Percentiles rank a stretch among this genome's conserved stretches.
phyloP scores from a whole-genome alignment of 495 filamentous ascomycete species.

The Penicillium bovifimosum region DNA sequence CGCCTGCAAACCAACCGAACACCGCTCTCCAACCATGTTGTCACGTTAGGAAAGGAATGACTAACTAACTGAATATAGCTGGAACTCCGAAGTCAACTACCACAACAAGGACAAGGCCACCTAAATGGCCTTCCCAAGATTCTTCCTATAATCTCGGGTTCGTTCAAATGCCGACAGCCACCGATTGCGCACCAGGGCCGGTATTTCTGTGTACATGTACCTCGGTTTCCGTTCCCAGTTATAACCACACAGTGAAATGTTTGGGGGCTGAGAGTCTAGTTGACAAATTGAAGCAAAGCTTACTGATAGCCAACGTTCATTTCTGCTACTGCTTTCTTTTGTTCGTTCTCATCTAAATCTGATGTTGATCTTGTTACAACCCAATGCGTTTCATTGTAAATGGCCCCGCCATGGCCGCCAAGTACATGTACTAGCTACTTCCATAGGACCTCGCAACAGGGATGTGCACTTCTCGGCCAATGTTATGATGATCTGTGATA shows the following conservation, averaged over 20 bases:
- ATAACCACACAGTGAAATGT: slow-evolving; percentile 10
- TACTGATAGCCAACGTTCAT: background rate
- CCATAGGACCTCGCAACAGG: no score
- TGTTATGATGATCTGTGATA: no score
- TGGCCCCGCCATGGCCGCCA: no score
- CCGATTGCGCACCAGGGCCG: slow-evolving; percentile 7
- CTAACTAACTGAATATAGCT: slow-evolving; percentile 52
- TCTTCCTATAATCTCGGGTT: background rate
- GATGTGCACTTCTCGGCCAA: no score
- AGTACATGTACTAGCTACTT: no score
- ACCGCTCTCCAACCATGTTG: background rate
- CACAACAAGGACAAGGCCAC: slow-evolving; percentile 81
- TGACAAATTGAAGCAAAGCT: slow-evolving; percentile 19
- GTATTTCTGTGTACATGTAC: slow-evolving; percentile 25
- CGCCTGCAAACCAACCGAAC: background rate
- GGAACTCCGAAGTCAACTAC: slow-evolving; percentile 93
- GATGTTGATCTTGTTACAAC: no score
- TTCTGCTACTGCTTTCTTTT: slow-evolving; percentile 1
- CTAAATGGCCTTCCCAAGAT: slow-evolving; percentile 30
- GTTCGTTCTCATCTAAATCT: no score
- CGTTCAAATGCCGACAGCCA: slow-evolving; percentile 3
- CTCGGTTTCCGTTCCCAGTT: slow-evolving; percentile 13
- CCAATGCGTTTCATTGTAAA: no score
- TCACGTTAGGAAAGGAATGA: background rate
- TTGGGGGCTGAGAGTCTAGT: slow-evolving; percentile 7